Evolutionary conservation across 2,329 filamentous ascomycete genomes (phyloP), one percentile per base, ranked within the genome.

Genomic region (Alternaria consortialis): DNA sequence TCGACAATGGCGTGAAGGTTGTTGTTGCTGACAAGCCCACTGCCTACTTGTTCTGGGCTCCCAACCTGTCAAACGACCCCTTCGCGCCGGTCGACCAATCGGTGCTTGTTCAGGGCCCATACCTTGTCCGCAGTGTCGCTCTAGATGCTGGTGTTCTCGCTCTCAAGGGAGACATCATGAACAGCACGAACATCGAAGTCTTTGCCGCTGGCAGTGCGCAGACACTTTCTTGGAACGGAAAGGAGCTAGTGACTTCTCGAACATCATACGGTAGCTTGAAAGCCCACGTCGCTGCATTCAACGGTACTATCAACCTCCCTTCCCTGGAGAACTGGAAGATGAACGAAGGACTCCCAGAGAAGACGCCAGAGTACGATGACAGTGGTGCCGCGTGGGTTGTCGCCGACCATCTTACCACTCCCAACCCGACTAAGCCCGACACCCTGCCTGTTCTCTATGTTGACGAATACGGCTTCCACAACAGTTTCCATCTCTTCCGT

Each of bases 341-440:
- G 9, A 64, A 78, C 3, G 83, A 86, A 64, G 77, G 79, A 50
- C 77, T 87, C 23, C 85, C 85, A 0, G 85, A 87, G 69, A 79
- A 82, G 29, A 62, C 73, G 0, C 54, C 70, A 0, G 68, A 76
- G 20, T 87, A 87, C 67, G 71, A 82, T 58, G 77, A 82, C 34
- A 80, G 77, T 2, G 70, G 80, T 1, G 66, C 70, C 0, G 79
- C 80, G 0, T 86, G 84, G 84, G 70, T 74, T 3, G 62, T 70
- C 15, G 78, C 79, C 6, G 68, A 79, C 62, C 78, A 80, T 53
- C 68, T 66, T 1, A 75, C 69, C 4, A 80, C 77, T 3, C 70
- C 75, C n/a, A 80, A 80, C 52, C 77, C 78, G 0, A 75, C 70
- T 3, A 74, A 78, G 54, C 78, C 79, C 0, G 67, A 73, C 9